Evolutionary conservation across 805 yeast species (phyloP).

Genomic region (Pichia phayaonensis): DNA sequence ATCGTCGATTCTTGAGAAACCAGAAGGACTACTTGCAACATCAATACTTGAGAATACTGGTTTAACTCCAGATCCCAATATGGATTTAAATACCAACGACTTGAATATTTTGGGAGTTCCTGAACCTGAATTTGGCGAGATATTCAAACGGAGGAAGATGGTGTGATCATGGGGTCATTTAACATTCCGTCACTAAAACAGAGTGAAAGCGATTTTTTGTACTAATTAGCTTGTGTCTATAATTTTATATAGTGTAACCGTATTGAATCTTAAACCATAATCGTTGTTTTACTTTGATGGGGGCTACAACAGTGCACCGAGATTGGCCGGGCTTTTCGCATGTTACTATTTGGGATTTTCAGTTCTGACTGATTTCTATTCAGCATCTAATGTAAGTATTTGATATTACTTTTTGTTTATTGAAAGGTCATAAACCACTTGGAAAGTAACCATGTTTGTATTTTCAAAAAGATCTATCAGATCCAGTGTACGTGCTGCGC

Average conservation of each 20-base stretch:
- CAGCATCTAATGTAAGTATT: not conserved
- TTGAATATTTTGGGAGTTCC: not conserved
- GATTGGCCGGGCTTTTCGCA: not conserved
- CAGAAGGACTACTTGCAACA: no score
- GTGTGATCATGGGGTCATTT: not conserved
- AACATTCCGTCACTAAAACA: no score
- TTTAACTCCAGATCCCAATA: conserved; percentile 1
- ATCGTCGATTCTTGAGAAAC: not conserved
- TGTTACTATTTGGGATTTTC: not conserved
- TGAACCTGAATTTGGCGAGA: conserved; percentile 11
- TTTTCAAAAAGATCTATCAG: conserved; percentile 2
- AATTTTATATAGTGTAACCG: no score
- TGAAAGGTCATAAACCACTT: not conserved
- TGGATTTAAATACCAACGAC: not conserved
- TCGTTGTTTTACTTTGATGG: no score
- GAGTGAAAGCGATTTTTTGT: no score
- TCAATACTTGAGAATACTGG: conserved; percentile 1
- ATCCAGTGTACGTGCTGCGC: not conserved
- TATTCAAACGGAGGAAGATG: conserved; percentile 4
- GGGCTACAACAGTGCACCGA: not conserved
- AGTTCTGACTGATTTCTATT: not conserved
- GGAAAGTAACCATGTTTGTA: conserved; percentile 1
- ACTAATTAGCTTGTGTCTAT: no score
- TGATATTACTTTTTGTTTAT: no score
- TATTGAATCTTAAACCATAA: no score